Conservation (phyloP, 106 monocot genomes). For the Amphibolis antarctica region DNA sequence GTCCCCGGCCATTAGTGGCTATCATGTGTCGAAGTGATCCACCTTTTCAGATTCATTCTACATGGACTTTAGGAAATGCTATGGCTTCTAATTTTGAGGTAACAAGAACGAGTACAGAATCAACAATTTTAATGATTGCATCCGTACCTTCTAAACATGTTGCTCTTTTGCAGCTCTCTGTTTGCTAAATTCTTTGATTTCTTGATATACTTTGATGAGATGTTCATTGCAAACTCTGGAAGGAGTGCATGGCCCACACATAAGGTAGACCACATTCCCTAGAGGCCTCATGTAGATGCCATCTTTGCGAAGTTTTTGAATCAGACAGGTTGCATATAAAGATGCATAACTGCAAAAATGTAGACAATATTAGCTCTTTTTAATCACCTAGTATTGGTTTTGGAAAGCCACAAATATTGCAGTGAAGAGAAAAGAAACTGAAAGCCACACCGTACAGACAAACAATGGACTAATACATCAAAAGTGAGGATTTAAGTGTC, state of each 20-base stretch:
- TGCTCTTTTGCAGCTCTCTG: conserved; percentile 3
- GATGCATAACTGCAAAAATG: conserved; percentile 68
- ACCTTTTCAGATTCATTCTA: too few species aligned
- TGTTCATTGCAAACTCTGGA: conserved; percentile 45
- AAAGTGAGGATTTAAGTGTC: too few species aligned
- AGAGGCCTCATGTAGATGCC: conserved; percentile 72
- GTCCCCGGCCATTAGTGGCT: too few species aligned
- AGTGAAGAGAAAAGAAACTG: neutral
- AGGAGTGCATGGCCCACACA: conserved; percentile 91
- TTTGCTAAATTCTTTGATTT: conserved; percentile 37
- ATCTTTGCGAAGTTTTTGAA: conserved; percentile 67
- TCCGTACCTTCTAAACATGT: neutral
- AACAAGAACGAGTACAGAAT: neutral
- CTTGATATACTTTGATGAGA: conserved; percentile 46
- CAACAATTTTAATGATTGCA: neutral
- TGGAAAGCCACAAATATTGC: neutral
- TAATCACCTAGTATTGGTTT: neutral
- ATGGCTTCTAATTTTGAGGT: neutral
- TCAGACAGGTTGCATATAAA: conserved; percentile 45
- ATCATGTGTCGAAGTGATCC: too few species aligned
- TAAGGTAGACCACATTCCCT: conserved; percentile 90
- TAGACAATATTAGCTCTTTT: neutral
- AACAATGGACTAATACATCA: too few species aligned
- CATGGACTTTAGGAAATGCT: neutral
- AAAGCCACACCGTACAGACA: too few species aligned